Evolutionary conservation across 2,329 filamentous ascomycete genomes (phyloP).

Genomic region (Ascochyta koolunga): DNA sequence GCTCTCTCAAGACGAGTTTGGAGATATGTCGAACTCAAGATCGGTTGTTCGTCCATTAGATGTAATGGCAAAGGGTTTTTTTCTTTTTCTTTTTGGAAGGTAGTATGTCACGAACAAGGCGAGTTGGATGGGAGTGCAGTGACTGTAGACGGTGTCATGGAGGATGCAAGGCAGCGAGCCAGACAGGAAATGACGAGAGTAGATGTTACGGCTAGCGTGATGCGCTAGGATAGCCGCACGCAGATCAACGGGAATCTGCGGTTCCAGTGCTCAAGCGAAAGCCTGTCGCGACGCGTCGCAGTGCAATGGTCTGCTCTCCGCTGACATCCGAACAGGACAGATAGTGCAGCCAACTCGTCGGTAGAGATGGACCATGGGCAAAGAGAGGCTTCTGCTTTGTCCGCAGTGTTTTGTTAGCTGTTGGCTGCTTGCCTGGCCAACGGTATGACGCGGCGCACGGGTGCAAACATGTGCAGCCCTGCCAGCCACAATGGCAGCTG

Average conservation of each 20-base stretch:
- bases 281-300: slow-evolving; percentile 27
- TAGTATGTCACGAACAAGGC: too few relatives aligned
- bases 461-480: slow-evolving; percentile 21
- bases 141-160: background rate
- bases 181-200: slow-evolving; percentile 9
- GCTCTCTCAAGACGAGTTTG: background rate
- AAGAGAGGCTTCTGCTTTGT: slow-evolving; percentile 11
- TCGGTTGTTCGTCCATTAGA: too few relatives aligned
- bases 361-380: background rate
- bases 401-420: background rate
- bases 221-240: slow-evolving; percentile 42
- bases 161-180: slow-evolving; percentile 5
- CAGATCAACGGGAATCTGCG: slow-evolving; percentile 40
- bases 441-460: slow-evolving; percentile 9
- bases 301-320: slow-evolving; percentile 29
- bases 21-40: background rate
- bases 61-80: too few relatives aligned
- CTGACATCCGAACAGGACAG: slow-evolving; percentile 9
- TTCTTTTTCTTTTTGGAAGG: too few relatives aligned
- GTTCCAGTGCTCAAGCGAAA: slow-evolving; percentile 33
- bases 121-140: background rate
- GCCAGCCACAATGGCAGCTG: slow-evolving; percentile 22
- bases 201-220: slow-evolving; percentile 10
- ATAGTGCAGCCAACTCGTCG: background rate
- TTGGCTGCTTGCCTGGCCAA: background rate